These are phyloP conservation scores for Suhomyces ambrosiae DNA, from an alignment of 1,139 yeast species.

Conservation along the genomic window DNA sequence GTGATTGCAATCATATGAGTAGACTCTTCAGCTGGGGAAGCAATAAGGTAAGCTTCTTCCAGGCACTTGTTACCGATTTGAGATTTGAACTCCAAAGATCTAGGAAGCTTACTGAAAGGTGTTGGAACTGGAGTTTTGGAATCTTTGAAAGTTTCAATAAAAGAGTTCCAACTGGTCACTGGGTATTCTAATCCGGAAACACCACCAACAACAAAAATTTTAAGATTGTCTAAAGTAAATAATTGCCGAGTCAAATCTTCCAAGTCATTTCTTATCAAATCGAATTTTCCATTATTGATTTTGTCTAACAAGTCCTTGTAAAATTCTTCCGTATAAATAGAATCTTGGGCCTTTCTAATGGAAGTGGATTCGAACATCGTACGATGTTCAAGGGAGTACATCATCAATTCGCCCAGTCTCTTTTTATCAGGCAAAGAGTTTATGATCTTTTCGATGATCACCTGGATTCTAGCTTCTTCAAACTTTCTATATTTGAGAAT, in stretches of 20 bases:
- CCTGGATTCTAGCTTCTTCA: constrained; percentile 70
- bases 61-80: constrained; percentile 56
- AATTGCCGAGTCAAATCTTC: constrained; percentile 58
- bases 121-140: constrained; percentile 9
- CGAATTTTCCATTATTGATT: constrained; percentile 55
- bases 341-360: constrained; percentile 66
- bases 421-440: constrained; percentile 78
- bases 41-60: constrained; percentile 60
- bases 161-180: constrained; percentile 60
- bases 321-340: constrained; percentile 61
- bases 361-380: constrained; percentile 59
- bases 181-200: constrained; percentile 53
- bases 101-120: constrained; percentile 46
- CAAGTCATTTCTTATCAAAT: constrained; percentile 52
- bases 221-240: constrained; percentile 61
- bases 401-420: constrained; percentile 75
- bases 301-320: constrained; percentile 51
- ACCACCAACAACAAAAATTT: constrained; percentile 74
- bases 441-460: constrained; percentile 71
- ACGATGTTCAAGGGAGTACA: constrained; percentile 62
- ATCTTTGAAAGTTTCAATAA: constrained; percentile 31
- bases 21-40: constrained; percentile 87
- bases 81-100: constrained; percentile 57
- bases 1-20: constrained; percentile 70
- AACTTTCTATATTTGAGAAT: constrained; percentile 67